Base-by-base conservation (phyloP, 441 rosid genomes). In the Populus tomentosa region DNA sequence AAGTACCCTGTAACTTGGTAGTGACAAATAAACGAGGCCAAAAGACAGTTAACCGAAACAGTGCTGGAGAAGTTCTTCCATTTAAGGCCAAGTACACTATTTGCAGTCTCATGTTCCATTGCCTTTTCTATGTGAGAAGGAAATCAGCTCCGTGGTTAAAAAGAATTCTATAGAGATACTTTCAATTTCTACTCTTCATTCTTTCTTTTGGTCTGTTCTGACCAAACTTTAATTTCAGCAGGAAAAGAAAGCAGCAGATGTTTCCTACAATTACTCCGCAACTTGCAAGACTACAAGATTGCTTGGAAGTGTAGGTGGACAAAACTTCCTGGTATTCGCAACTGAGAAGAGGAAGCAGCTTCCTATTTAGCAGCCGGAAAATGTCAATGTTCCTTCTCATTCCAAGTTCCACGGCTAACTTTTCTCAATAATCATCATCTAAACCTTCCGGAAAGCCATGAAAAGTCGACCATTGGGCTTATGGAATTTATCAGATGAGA, bases 401-500 rank as follows among this genome's bases (percentile, higher is more conserved):
- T 26, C 26, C 14, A 16, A 46, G 5, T 46, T 46, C 67, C 67
- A 64, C 18, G 24, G 6, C 67, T 4, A 46, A 13, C 53, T 46
- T 46, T 50, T 16, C n/a, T 11, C 53, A 3, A 42, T 42, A 3
- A 42, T 42, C 53, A 42, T 13, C 53, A 42, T 42, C 53, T 50
- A 50, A 50, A 16, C 7, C n/a, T 1, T 16, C 20, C 0, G 59
- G 26, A 14, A 50, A 16, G 6, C 59, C 59, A 50, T 14, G 59
- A 50, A 50, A 50, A 16, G 20, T 1, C 59, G 20, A 50, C 59
- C 59, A 50, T 50, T 50, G 59, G n/a, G 56, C 56, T 14, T 14
- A 46, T 5, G 7, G 56, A 16, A 21, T 42, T 86, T 84, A 88
- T 66, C 89, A 85, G 80, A 87, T 85, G 75, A 90, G 88, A 76